Percentiles rank a stretch among this genome's conserved stretches.
Conservation (phyloP, 2,329 filamentous ascomycete genomes). For the Sarocladium brachiariae region DNA sequence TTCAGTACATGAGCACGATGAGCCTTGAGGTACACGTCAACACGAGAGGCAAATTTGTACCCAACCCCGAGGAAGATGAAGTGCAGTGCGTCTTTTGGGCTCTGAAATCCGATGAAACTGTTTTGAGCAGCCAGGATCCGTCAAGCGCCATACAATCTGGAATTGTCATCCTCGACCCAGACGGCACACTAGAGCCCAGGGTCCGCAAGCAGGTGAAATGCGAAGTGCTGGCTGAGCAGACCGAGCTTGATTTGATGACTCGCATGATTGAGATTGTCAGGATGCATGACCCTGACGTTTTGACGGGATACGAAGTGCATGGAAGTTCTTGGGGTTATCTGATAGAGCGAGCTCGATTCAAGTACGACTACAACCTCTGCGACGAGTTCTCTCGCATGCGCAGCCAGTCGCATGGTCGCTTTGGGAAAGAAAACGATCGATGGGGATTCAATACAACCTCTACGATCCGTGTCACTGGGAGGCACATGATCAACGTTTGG, state of each 20-base stretch:
- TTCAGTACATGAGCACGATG: slow-evolving; percentile 95
- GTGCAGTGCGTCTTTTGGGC: slow-evolving; percentile 88
- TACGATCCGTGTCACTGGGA: slow-evolving; percentile 83
- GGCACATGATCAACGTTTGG: slow-evolving; percentile 97
- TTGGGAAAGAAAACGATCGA: slow-evolving; percentile 77
- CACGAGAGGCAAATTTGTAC: slow-evolving; percentile 69
- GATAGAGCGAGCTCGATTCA: slow-evolving; percentile 77
- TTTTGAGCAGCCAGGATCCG: slow-evolving; percentile 38
- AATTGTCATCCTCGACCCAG: slow-evolving; percentile 63
- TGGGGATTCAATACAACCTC: slow-evolving; percentile 96
- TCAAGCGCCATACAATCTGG: slow-evolving; percentile 54
- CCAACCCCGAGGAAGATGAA: slow-evolving; percentile 86
- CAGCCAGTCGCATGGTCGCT: slow-evolving; percentile 71
- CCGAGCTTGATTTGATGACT: slow-evolving; percentile 79
- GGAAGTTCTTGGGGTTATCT: slow-evolving; percentile 92
- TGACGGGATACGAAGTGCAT: slow-evolving; percentile 93
- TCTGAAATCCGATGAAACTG: slow-evolving; percentile 66
- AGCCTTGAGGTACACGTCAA: slow-evolving; percentile 90
- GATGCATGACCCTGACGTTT: slow-evolving; percentile 77
- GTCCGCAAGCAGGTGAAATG: slow-evolving; percentile 51
- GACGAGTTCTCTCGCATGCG: slow-evolving; percentile 90
- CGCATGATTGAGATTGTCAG: slow-evolving; percentile 84
- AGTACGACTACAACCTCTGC: slow-evolving; percentile 86
- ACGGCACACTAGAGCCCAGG: slow-evolving; percentile 49
- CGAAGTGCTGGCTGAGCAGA: slow-evolving; percentile 66